Conservation (phyloP, 2,329 filamentous ascomycete species). For the Gnomoniopsis sp. region DNA sequence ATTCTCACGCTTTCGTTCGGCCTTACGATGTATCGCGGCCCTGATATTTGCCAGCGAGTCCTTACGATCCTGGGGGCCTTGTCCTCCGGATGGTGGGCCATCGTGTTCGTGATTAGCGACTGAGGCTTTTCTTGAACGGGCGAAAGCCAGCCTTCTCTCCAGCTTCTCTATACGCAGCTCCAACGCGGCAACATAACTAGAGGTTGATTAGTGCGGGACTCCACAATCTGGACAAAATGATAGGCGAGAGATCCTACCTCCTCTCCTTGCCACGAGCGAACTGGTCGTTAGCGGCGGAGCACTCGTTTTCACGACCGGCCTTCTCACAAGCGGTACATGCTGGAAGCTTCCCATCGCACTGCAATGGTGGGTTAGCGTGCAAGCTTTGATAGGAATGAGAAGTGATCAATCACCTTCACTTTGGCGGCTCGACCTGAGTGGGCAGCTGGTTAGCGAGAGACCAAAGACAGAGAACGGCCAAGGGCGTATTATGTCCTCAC, state of each 20-base stretch:
- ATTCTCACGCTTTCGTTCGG: conserved; percentile 66
- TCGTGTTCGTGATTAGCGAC: conserved; percentile 63
- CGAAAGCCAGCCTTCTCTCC: conserved; percentile 71
- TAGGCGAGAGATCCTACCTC: conserved; percentile 50
- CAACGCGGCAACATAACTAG: conserved; percentile 87
- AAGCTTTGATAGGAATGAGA: not conserved
- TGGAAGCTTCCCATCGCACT: conserved; percentile 93
- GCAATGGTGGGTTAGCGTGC: not conserved
- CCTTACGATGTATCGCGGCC: conserved; percentile 62
- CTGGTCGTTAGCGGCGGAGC: conserved; percentile 91
- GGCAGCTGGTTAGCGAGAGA: conserved; percentile 15
- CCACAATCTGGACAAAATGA: not conserved
- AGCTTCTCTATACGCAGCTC: conserved; percentile 87
- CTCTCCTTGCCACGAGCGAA: conserved; percentile 94
- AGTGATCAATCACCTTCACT: conserved; percentile 63
- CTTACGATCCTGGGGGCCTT: conserved; percentile 48
- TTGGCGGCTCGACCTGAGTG: conserved; percentile 73
- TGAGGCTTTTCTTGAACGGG: conserved; percentile 67
- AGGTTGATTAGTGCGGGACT: conserved; percentile 21
- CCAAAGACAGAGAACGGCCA: not conserved
- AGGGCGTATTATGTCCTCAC: conserved; percentile 35
- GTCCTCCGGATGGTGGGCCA: conserved; percentile 31
- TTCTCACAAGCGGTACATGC: conserved; percentile 95
- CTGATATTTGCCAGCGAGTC: conserved; percentile 61
- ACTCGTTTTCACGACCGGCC: conserved; percentile 80